Percentiles rank a stretch among this genome's conserved stretches.
These are phyloP conservation scores for Phytophthora meadii DNA, from an alignment of 352 stramenopile genomes.

Conservation along the genomic window DNA sequence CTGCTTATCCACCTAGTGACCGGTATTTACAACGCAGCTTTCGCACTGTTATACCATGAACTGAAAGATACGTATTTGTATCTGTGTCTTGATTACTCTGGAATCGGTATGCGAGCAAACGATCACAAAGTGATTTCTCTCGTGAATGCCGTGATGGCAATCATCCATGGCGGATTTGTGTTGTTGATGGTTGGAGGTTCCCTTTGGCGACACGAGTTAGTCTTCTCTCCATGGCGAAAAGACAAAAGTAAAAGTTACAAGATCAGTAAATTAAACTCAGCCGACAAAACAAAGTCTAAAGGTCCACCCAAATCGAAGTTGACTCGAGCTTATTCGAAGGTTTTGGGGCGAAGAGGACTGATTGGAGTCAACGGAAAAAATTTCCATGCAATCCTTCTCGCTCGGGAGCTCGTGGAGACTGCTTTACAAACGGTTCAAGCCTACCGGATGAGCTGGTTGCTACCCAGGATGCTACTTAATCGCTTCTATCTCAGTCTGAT, in stretches of 20 bases:
- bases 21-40: neutral
- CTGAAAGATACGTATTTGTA: neutral
- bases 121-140: neutral
- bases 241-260: neutral
- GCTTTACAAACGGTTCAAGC: constrained; percentile 42
- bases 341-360: constrained; percentile 18
- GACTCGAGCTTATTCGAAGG: constrained; percentile 3
- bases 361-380: constrained; percentile 31
- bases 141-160: neutral
- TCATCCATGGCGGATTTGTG: neutral
- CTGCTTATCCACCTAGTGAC: neutral
- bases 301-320: neutral
- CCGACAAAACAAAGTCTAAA: constrained; percentile 4
- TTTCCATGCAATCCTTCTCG: constrained; percentile 23
- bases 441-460: constrained; percentile 41
- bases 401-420: constrained; percentile 35
- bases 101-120: neutral
- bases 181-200: neutral
- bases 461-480: constrained; percentile 29
- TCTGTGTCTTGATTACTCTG: neutral
- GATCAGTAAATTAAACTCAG: constrained; percentile 1
- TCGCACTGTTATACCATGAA: neutral
- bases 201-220: neutral
- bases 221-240: constrained; percentile 1
- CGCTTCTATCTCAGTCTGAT: constrained; percentile 34